Evolutionary conservation across 345 rosid genomes (phyloP), one percentile per base, ranked within the genome.

Genomic region (Gynandropsis gynandra): DNA sequence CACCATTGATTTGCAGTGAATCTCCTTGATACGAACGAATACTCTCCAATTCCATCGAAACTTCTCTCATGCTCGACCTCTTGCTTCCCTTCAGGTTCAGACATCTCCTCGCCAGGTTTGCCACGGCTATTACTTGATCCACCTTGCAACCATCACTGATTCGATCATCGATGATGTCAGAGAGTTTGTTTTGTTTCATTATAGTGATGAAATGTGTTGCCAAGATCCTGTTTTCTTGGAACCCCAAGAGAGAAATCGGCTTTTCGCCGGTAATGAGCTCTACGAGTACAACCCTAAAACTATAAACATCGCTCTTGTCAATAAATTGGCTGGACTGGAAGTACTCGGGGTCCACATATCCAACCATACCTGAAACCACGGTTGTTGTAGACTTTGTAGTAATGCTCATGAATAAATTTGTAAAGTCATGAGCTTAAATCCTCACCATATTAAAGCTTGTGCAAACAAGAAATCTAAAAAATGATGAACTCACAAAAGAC

Each of bases 271-370:
- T 70, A 16, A 88, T 52, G 3, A 88, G 76, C 75, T 88, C 90
- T 9, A 78, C 62, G 13, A 87, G 58, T 31, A 87, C 94, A 0
- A 87, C 94, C 0, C 96, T 94, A 5, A 84, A 81, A 37, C 96
- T 87, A 41, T 83, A 84, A n/a, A 87, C 96, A 29, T 87, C 89
- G 21, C 55, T 62, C 42, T 62, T 62, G 16, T 62, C 67, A 7
- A 49, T 47, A 16, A 62, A 62, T 10, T 62, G 54, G 35, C 61
- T 62, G 18, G 67, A 52, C 1, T 62, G 67, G 29, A 53, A 62
- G 32, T 62, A 62, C 54, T 62, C 67, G 18, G 68, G 68, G 48
- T 64, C 68, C 3, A 64, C 27, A 50, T 64, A 64, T 7, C 68
- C 68, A 12, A 49, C 10, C 2, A 62, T 64, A 24, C 68, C 68